Evolutionary conservation across 2,329 filamentous ascomycete genomes (phyloP).

Genomic region (Alternaria alternata): DNA sequence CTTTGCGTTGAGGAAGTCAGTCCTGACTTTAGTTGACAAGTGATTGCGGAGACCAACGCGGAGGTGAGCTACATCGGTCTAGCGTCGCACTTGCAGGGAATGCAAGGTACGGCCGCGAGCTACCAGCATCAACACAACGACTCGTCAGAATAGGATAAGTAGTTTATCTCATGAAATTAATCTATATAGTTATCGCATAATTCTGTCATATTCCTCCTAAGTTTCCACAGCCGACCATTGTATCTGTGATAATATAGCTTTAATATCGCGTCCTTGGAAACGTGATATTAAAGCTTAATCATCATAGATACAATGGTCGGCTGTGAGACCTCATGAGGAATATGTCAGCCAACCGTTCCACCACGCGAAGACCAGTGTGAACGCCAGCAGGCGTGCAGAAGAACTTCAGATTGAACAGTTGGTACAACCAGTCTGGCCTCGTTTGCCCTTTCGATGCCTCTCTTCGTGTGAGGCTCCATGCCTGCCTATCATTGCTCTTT

Average conservation of each 20-base stretch:
- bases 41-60: constrained; percentile 13
- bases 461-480: background rate
- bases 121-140: background rate
- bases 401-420: background rate
- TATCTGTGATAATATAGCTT: no score
- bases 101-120: background rate
- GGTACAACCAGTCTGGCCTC: background rate
- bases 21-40: background rate
- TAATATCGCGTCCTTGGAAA: no score
- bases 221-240: background rate
- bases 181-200: background rate
- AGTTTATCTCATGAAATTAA: background rate
- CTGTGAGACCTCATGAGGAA: no score
- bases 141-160: background rate
- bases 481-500: constrained; percentile 30
- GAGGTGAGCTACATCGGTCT: constrained; percentile 12
- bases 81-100: background rate
- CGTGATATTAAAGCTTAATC: no score
- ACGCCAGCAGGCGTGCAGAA: background rate
- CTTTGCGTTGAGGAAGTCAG: constrained; percentile 5
- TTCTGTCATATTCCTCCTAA: background rate
- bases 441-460: background rate
- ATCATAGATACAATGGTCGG: no score
- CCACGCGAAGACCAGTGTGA: background rate
- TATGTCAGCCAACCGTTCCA: background rate